Percentiles rank a stretch among this genome's conserved stretches.
Evolutionary conservation across 345 rosid genomes (phyloP).

Genomic region (Noccaea bulbosa): DNA sequence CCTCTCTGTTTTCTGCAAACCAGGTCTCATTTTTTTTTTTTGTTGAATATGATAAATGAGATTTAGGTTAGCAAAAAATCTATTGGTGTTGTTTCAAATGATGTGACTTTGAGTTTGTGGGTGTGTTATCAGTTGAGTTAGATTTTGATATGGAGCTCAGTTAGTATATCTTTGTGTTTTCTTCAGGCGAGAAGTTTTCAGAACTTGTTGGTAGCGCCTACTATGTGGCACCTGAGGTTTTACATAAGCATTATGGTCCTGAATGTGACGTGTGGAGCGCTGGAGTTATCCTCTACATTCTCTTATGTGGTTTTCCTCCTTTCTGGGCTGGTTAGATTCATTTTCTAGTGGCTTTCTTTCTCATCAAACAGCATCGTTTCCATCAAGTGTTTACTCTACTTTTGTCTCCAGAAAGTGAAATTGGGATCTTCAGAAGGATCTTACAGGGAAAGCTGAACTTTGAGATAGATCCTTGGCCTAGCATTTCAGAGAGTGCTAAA

Average conservation of each 20-base stretch:
- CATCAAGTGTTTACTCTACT: constrained; percentile 20
- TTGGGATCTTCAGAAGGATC: constrained; percentile 76
- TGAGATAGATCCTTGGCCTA: constrained; percentile 74
- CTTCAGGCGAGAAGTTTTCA: constrained; percentile 53
- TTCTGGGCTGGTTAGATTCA: constrained; percentile 71
- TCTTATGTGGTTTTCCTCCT: constrained; percentile 77
- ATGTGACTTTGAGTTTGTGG: constrained; percentile 14
- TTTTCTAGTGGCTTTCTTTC: constrained; percentile 24
- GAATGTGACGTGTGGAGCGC: constrained; percentile 89
- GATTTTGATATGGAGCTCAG: constrained; percentile 11
- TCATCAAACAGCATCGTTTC: background rate
- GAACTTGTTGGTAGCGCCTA: constrained; percentile 90
- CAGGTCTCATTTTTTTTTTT: constrained; percentile 49
- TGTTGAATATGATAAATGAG: background rate
- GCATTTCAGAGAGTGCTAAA: constrained; percentile 73
- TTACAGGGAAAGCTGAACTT: constrained; percentile 70
- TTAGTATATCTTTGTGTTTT: background rate
- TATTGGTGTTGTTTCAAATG: background rate
- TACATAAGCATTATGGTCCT: constrained; percentile 68
- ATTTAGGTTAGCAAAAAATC: background rate
- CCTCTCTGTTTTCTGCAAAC: constrained; percentile 72
- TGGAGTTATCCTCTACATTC: constrained; percentile 74
- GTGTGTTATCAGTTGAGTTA: background rate
- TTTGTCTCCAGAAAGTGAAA: constrained; percentile 60
- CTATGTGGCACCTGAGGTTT: constrained; percentile 84